Evolutionary conservation across 1,139 yeast species (phyloP), one percentile per base, ranked within the genome.

Genomic region (Sugiyamaella sp.): DNA sequence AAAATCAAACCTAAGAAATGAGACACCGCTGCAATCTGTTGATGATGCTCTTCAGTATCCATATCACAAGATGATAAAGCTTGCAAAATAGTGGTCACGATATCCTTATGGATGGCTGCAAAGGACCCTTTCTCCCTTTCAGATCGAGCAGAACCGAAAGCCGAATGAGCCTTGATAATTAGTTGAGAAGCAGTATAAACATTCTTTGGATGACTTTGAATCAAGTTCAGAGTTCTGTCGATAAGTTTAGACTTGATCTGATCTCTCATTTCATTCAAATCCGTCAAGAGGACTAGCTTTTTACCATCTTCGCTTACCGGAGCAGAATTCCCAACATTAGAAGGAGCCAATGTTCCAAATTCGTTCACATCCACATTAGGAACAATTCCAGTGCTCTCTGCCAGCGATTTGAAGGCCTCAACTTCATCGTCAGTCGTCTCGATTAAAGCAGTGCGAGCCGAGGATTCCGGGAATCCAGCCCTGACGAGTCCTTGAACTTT

Each of bases 151-250:
- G 53, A 55, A 20, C 59, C 55, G 3, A 56, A 33, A 2, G 50
- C 50, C 8, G 63, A 47, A 54, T 71, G 72, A 1, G 75, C 71
- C 4, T 70, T 59, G 4, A 72, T 63, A 49, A 84, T 67, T 51
- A 84, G 71, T 37, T 77, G 80, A 1, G 87, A 75, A 39, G 85
- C 73, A 1, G 77, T 70, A 29, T 71, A 71, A 3, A 79, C 78
- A 8, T 79, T 67, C 46, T 78, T 77, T 1, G 89, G 85, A 61
- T 75, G 82, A 2, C 69, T 55, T 48, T 79, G 79, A 4, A 80
- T 74, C 9, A 85, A 66, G 24, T 72, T 68, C 29, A 85, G 70
- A 72, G 85, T 76, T 37, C 77, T 72, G 27, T 76, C 78, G 43
- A 78, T 67, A 41, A 82, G 69, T 4, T 69, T 64, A 2, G 68